phyloP scores from a whole-genome alignment of 441 rosid genomes.

The Arabidopsis hybrid region DNA sequence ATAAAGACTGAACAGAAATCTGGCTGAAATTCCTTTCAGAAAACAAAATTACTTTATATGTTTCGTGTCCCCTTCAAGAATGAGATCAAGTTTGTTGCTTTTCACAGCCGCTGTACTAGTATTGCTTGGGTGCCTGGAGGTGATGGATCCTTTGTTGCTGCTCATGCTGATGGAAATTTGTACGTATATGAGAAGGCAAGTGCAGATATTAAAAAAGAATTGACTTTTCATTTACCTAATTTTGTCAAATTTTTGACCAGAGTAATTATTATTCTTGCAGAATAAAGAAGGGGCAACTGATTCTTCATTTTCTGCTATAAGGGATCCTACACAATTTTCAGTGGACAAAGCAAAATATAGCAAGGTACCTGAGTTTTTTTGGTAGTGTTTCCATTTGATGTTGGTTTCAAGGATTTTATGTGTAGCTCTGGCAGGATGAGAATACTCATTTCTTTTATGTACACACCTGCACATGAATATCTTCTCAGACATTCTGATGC shows the following conservation, averaged over 20 bases:
- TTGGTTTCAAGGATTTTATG: neutral
- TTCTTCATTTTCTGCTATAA: constrained; percentile 84
- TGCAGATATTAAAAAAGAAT: constrained; percentile 25
- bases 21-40: neutral
- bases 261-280: constrained; percentile 9
- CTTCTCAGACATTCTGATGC: too few relatives aligned
- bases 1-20: neutral
- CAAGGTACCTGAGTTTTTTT: constrained; percentile 59
- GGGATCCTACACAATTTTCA: constrained; percentile 89
- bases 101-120: constrained; percentile 87
- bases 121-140: constrained; percentile 96
- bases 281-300: constrained; percentile 86
- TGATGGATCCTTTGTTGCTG: constrained; percentile 92
- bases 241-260: neutral
- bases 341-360: constrained; percentile 91
- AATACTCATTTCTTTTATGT: too few relatives aligned
- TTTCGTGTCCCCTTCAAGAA: neutral
- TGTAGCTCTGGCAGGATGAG: too few relatives aligned
- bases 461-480: too few relatives aligned
- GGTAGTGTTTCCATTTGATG: neutral
- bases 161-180: constrained; percentile 96
- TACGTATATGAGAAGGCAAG: constrained; percentile 97
- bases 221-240: constrained; percentile 11
- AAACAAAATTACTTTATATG: neutral
- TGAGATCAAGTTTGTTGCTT: constrained; percentile 30